These are phyloP conservation scores for Bisporella sp. DNA, from an alignment of 2,329 filamentous ascomycete species.

Conservation along the genomic window DNA sequence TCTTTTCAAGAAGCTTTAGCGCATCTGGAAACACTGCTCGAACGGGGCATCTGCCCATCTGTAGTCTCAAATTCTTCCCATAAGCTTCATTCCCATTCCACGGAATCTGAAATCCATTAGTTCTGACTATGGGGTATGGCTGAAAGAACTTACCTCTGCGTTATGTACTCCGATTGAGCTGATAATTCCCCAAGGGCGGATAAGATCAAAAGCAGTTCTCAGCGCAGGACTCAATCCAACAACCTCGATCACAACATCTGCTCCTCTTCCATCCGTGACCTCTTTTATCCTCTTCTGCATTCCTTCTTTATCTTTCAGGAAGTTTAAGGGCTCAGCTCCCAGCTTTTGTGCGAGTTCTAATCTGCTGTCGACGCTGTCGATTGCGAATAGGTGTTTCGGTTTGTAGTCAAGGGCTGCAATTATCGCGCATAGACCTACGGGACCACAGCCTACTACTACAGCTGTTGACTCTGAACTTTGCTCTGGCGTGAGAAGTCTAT, in stretches of 20 bases:
- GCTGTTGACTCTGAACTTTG: conserved; percentile 33
- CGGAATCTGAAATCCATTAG: conserved; percentile 38
- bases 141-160: conserved; percentile 51
- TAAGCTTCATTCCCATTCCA: conserved; percentile 59
- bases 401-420: conserved; percentile 69
- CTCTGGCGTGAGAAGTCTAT: not conserved
- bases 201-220: conserved; percentile 61
- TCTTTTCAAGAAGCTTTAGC: conserved; percentile 56
- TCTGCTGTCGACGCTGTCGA: conserved; percentile 70
- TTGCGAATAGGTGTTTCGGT: conserved; percentile 69
- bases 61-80: conserved; percentile 61
- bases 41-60: conserved; percentile 17
- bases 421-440: conserved; percentile 77
- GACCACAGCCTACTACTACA: conserved; percentile 78
- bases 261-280: not conserved
- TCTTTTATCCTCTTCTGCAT: conserved; percentile 42
- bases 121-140: no score
- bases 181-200: conserved; percentile 67
- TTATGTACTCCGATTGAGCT: conserved; percentile 30
- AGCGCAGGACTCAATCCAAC: conserved; percentile 48
- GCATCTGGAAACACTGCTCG: conserved; percentile 57
- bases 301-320: conserved; percentile 56
- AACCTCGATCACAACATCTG: not conserved
- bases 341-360: conserved; percentile 65
- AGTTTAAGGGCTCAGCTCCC: conserved; percentile 80